Evolutionary conservation across 257 asterid genomes (phyloP).

Genomic region (Hygrophila difformis): DNA sequence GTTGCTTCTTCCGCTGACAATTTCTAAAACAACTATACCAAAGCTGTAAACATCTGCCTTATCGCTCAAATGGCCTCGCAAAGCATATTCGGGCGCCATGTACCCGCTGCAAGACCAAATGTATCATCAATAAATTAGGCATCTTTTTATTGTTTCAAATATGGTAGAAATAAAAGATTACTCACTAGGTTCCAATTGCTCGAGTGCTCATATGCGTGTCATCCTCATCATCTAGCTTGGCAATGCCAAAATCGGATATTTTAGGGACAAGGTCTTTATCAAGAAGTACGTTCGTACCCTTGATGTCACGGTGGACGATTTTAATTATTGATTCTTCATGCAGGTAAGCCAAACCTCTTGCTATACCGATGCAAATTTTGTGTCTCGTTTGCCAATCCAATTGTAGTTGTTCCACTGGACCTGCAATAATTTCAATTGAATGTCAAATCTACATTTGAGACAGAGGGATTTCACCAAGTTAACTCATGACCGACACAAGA

Average conservation of each 20-base stretch:
- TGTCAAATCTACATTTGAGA: background rate
- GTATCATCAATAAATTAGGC: too few relatives aligned
- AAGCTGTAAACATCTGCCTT: conserved; percentile 61
- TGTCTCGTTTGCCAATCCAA: conserved; percentile 51
- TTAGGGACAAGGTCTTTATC: conserved; percentile 39
- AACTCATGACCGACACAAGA: background rate
- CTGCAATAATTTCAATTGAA: conserved; percentile 17
- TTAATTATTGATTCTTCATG: conserved; percentile 52
- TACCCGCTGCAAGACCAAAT: conserved; percentile 28
- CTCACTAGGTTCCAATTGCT: conserved; percentile 54
- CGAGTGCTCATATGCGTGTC: conserved; percentile 58
- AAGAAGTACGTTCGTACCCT: conserved; percentile 53
- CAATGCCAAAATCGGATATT: conserved; percentile 54
- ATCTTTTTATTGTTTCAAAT: too few relatives aligned
- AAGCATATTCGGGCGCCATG: conserved; percentile 57
- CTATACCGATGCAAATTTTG: conserved; percentile 47
- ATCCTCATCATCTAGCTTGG: conserved; percentile 53
- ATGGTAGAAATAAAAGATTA: background rate
- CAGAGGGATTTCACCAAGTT: background rate
- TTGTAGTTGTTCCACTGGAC: conserved; percentile 32
- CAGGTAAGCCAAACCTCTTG: conserved; percentile 52
- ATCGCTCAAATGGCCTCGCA: conserved; percentile 52
- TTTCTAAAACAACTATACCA: conserved; percentile 41
- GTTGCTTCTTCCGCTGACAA: conserved; percentile 39
- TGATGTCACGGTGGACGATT: conserved; percentile 51